phyloP scores from a whole-genome alignment of 164 flowering plant genomes.

The Chimonanthus salicifolius region DNA sequence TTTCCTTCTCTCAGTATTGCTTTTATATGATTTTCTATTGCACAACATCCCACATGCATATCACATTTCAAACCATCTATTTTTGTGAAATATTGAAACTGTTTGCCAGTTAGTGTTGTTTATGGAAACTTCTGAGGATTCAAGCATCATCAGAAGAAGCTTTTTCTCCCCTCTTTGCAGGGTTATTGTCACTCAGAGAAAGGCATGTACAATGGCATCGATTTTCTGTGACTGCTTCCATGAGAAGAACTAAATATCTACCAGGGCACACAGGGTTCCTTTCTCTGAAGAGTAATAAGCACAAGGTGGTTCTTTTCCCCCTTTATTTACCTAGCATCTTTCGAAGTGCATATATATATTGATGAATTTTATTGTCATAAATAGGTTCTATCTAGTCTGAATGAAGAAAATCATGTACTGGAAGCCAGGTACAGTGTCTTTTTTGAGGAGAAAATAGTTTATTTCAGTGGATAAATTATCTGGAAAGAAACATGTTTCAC shows the following conservation, averaged over 20 bases:
- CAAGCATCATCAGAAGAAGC: not conserved
- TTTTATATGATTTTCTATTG: not conserved
- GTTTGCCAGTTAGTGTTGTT: not conserved
- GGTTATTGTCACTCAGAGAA: not conserved
- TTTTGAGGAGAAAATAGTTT: not conserved
- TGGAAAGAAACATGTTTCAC: not conserved
- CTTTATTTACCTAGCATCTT: not conserved
- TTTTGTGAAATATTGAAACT: too few relatives aligned
- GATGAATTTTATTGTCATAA: not conserved
- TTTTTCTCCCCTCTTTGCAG: not conserved
- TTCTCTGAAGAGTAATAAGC: conserved; percentile 9
- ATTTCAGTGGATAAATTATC: not conserved
- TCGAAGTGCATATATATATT: not conserved
- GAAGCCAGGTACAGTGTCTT: conserved; percentile 44
- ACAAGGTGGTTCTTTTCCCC: conserved; percentile 28
- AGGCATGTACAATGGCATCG: conserved; percentile 16
- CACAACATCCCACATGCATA: not conserved
- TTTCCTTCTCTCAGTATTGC: not conserved
- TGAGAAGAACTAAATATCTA: conserved; percentile 13
- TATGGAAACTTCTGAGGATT: not conserved
- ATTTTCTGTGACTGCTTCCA: conserved; percentile 14
- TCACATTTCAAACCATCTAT: not conserved
- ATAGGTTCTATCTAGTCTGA: conserved; percentile 48
- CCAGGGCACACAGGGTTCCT: conserved; percentile 3
- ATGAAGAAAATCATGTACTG: conserved; percentile 30